Conservation (phyloP, 176 grass and related monocot species). For the Oryza brachyantha region DNA sequence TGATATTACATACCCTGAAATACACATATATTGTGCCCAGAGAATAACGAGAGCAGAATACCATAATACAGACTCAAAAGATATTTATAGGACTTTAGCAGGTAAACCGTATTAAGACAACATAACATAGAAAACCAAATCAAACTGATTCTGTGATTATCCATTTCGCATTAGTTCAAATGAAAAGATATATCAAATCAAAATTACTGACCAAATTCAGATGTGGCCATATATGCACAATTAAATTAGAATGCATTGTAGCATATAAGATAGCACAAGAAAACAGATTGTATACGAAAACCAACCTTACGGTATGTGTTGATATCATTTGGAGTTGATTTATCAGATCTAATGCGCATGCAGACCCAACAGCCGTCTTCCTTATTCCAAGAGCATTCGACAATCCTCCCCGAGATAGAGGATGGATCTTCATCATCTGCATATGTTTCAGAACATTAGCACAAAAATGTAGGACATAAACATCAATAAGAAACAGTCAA, state of each 20-base stretch:
- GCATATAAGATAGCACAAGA: slow-evolving; percentile 12
- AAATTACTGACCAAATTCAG: slow-evolving; percentile 9
- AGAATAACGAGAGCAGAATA: background rate
- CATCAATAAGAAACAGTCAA: background rate
- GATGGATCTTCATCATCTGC: slow-evolving; percentile 53
- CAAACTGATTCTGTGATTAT: slow-evolving; percentile 9
- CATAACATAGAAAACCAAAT: background rate
- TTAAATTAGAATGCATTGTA: slow-evolving; percentile 5
- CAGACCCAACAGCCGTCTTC: slow-evolving; percentile 62
- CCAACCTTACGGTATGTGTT: slow-evolving; percentile 83
- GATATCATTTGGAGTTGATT: slow-evolving; percentile 90
- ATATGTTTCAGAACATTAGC: slow-evolving; percentile 7
- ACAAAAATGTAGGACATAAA: slow-evolving; percentile 13
- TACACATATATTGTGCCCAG: background rate
- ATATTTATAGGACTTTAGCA: background rate
- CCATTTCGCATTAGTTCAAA: slow-evolving; percentile 1
- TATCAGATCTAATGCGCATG: slow-evolving; percentile 73
- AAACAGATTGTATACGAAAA: slow-evolving; percentile 24
- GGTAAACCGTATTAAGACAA: background rate
- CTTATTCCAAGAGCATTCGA: slow-evolving; percentile 81
- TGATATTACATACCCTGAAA: too few relatives aligned
- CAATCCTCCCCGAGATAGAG: slow-evolving; percentile 64
- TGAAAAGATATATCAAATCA: background rate
- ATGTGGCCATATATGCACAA: background rate
- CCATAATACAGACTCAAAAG: background rate